These are phyloP conservation scores for Xylaria acuta DNA, from an alignment of 495 filamentous ascomycete species.

Conservation along the genomic window DNA sequence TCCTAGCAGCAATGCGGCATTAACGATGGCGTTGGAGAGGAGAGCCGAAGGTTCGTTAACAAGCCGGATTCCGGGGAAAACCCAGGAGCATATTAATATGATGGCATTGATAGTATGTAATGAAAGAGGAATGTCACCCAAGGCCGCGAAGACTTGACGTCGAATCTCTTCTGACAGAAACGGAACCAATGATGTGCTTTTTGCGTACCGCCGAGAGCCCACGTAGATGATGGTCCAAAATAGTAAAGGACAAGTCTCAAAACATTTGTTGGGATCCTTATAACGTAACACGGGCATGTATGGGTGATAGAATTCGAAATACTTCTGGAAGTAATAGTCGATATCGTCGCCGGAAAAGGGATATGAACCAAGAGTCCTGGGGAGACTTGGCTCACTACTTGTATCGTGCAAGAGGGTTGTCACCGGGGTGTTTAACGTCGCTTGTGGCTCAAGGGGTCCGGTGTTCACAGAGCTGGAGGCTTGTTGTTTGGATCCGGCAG, in stretches of 20 bases:
- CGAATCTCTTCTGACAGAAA: conserved; percentile 49
- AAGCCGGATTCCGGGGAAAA: conserved; percentile 50
- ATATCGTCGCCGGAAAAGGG: conserved; percentile 55
- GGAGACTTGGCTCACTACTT: conserved; percentile 31
- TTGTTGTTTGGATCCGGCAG: conserved; percentile 28
- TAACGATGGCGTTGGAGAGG: conserved; percentile 48
- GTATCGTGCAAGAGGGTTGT: conserved; percentile 25
- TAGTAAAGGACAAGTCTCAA: conserved; percentile 45
- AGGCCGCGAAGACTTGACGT: conserved; percentile 44
- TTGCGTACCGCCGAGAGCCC: conserved; percentile 49
- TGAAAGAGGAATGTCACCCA: conserved; percentile 44
- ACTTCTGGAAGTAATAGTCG: conserved; percentile 55
- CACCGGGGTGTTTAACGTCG: conserved; percentile 33
- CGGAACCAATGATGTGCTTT: conserved; percentile 47
- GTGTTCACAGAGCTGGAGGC: conserved; percentile 16
- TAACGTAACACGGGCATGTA: conserved; percentile 51
- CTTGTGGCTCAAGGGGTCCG: conserved; percentile 28
- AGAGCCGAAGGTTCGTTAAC: conserved; percentile 50
- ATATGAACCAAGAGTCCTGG: conserved; percentile 50
- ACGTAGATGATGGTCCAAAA: conserved; percentile 56
- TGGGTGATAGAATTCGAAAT: conserved; percentile 52
- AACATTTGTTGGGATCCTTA: conserved; percentile 49
- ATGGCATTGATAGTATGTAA: conserved; percentile 51
- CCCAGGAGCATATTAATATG: conserved; percentile 51
- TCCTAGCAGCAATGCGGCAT: conserved; percentile 47